phyloP scores from a whole-genome alignment of 139 green algal species.

The Pedinophyceae sp. region DNA sequence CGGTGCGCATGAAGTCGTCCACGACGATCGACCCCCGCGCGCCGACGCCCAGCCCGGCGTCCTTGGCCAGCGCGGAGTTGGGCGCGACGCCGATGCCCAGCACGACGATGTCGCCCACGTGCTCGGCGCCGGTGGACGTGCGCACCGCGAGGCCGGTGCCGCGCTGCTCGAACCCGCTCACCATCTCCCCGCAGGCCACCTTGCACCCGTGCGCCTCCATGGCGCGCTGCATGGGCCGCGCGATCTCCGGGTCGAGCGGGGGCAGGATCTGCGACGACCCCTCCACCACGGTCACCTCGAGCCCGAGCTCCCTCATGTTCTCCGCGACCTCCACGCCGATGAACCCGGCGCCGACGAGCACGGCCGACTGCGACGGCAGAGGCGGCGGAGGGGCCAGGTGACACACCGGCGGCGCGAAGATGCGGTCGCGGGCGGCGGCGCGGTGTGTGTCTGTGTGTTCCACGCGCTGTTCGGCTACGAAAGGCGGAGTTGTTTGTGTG shows the following conservation, averaged over 20 bases:
- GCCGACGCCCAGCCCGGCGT: conserved; percentile 10
- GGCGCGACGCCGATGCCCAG: conserved; percentile 17
- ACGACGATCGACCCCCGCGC: conserved; percentile 24
- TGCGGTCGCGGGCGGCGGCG: no score
- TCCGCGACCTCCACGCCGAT: conserved; percentile 38
- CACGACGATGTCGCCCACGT: conserved; percentile 23
- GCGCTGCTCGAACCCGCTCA: conserved; percentile 19
- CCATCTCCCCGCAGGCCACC: conserved; percentile 21
- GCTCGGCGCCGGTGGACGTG: conserved; percentile 14
- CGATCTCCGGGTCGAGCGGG: conserved; percentile 30
- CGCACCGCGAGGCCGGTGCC: conserved; percentile 17
- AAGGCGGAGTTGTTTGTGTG: no score
- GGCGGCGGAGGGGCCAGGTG: no score
- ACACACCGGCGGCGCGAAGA: no score
- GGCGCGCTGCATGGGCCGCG: conserved; percentile 16
- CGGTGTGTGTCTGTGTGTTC: no score
- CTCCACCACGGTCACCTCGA: conserved; percentile 19
- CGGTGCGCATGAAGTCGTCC: conserved; percentile 29
- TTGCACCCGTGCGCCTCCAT: conserved; percentile 17
- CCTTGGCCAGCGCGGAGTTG: conserved; percentile 19
- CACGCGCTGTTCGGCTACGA: no score
- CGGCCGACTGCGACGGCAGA: no score
- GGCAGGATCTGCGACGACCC: conserved; percentile 23
- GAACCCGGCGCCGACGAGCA: conserved; percentile 33
- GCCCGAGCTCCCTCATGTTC: conserved; percentile 30